Evolutionary conservation across 179 eudicot species (phyloP).

Genomic region (Carnegiea gigantea): DNA sequence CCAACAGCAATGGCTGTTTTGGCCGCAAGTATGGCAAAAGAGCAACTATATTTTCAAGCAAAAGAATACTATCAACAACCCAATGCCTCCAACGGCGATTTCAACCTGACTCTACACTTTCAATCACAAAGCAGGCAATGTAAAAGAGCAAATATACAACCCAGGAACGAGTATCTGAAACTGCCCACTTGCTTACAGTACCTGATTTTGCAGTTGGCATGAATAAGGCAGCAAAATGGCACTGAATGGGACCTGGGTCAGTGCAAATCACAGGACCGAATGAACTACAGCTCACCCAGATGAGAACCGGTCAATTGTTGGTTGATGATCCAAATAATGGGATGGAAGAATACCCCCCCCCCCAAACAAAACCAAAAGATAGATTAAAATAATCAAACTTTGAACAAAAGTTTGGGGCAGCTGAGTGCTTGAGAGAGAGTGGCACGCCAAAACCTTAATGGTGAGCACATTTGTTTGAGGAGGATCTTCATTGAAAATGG

Average conservation of each 20-base stretch:
- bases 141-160: background rate
- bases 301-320: background rate
- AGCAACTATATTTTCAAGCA: background rate
- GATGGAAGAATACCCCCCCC: background rate
- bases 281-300: slow-evolving; percentile 12
- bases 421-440: slow-evolving; percentile 15
- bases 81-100: background rate
- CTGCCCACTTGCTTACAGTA: slow-evolving; percentile 10
- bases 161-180: slow-evolving; percentile 4
- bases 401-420: background rate
- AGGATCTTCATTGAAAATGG: slow-evolving; percentile 15
- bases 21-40: background rate
- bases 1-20: background rate
- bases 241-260: background rate
- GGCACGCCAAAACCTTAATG: slow-evolving; percentile 20
- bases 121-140: background rate
- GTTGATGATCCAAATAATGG: slow-evolving; percentile 14
- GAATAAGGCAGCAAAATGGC: background rate
- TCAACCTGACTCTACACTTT: background rate
- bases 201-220: slow-evolving; percentile 17
- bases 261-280: background rate
- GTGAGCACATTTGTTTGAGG: slow-evolving; percentile 12
- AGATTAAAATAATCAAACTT: background rate
- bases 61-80: no score
- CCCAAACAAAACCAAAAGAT: background rate